Percentiles rank a stretch among this genome's conserved stretches.
Evolutionary conservation across 257 asterid species (phyloP).

Genomic region (Solanum rostratum): DNA sequence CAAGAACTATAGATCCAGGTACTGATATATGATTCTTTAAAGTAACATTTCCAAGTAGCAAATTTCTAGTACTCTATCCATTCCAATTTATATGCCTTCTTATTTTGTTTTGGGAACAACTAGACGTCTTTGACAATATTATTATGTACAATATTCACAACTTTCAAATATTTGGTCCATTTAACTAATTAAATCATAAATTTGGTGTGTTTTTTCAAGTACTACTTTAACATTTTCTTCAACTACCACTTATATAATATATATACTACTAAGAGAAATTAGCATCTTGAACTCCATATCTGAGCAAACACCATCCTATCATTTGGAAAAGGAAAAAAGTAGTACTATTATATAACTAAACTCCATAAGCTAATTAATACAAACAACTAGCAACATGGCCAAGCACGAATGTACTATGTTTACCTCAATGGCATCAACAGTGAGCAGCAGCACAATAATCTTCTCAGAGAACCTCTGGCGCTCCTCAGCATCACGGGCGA

Average conservation of each 20-base stretch:
- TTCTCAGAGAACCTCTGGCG: conserved; percentile 84
- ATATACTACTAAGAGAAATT: background rate
- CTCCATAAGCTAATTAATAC: background rate
- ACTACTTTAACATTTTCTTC: background rate
- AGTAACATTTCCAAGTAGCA: background rate
- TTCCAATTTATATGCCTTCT: background rate
- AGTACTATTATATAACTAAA: background rate
- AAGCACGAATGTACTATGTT: background rate
- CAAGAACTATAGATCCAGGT: background rate
- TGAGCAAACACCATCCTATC: too few species aligned
- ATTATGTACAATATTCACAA: background rate
- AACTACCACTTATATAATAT: background rate
- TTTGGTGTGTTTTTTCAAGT: background rate
- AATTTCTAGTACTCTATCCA: background rate
- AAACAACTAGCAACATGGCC: background rate
- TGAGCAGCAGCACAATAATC: conserved; percentile 84
- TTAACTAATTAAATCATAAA: background rate
- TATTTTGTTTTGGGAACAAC: background rate
- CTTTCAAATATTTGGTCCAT: background rate
- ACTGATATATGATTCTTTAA: background rate
- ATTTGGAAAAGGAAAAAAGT: background rate
- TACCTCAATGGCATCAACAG: conserved; percentile 97
- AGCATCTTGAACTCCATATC: background rate
- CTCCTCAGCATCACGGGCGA: conserved; percentile 68
- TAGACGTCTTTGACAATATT: background rate